These are phyloP conservation scores for Tulasnella sp. DNA, from an alignment of 768 basidiomycete genomes.

Conservation along the genomic window DNA sequence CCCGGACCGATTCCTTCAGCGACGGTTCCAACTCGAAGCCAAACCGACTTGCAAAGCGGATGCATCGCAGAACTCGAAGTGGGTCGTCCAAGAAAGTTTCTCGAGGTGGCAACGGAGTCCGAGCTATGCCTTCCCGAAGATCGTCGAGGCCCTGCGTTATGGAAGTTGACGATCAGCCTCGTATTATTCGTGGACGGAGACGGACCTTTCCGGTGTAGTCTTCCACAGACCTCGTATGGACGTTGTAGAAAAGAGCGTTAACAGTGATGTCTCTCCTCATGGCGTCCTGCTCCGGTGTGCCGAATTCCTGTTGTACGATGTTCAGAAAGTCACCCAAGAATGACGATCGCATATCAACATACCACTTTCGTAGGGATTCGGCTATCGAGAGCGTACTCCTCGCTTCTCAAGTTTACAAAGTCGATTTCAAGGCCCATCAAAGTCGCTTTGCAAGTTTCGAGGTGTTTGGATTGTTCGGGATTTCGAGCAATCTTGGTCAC, in stretches of 20 bases:
- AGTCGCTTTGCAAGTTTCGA: constrained; percentile 87
- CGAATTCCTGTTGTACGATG: constrained; percentile 60
- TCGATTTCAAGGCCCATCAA: constrained; percentile 82
- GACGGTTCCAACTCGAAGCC: constrained; percentile 74
- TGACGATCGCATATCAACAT: constrained; percentile 37
- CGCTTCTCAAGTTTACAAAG: constrained; percentile 88
- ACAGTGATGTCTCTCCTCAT: constrained; percentile 89
- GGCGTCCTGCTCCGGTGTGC: constrained; percentile 90
- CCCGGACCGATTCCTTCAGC: constrained; percentile 58
- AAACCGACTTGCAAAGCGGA: constrained; percentile 89
- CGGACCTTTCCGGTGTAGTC: constrained; percentile 76
- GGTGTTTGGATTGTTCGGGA: constrained; percentile 95
- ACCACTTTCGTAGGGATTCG: constrained; percentile 88
- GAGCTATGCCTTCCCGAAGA: constrained; percentile 67
- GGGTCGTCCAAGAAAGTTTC: constrained; percentile 95
- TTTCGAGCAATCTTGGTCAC: constrained; percentile 84
- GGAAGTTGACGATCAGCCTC: constrained; percentile 6
- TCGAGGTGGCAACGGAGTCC: constrained; percentile 81
- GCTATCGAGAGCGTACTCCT: constrained; percentile 82
- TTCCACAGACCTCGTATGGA: constrained; percentile 80
- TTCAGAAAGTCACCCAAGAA: neutral
- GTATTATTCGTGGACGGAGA: neutral
- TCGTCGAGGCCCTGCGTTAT: constrained; percentile 74
- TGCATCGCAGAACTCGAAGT: constrained; percentile 80
- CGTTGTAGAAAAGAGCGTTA: constrained; percentile 93